Conservation (phyloP, 805 yeast genomes). For the Suhomyces canberraensis region DNA sequence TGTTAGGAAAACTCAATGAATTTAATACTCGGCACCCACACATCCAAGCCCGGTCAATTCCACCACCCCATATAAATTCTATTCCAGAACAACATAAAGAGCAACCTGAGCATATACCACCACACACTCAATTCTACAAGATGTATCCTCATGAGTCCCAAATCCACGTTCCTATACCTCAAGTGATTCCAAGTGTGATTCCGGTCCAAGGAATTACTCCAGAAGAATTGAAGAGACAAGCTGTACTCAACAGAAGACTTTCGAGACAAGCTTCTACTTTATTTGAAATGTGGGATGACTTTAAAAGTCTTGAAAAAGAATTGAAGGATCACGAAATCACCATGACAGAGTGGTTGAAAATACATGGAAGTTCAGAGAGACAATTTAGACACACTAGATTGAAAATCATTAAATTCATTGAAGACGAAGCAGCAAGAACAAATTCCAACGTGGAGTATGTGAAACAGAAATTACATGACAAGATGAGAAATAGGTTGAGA, state of each 20-base stretch:
- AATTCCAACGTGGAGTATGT: slow-evolving; percentile 17
- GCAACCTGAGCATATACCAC: not conserved
- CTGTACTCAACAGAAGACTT: slow-evolving; percentile 20
- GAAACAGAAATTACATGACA: slow-evolving; percentile 25
- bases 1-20: slow-evolving; percentile 13
- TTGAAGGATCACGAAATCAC: slow-evolving; percentile 22
- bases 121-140: not conserved
- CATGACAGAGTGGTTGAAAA: slow-evolving; percentile 28
- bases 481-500: slow-evolving; percentile 25
- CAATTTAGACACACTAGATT: slow-evolving; percentile 27
- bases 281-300: slow-evolving; percentile 35
- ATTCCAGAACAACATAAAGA: not conserved
- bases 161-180: not conserved
- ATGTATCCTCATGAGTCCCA: not conserved
- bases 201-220: not conserved
- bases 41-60: not conserved
- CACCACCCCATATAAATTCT: not conserved
- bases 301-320: slow-evolving; percentile 23
- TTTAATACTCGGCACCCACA: not conserved
- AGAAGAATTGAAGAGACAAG: slow-evolving; percentile 15
- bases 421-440: slow-evolving; percentile 24
- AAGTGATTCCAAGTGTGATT: not conserved
- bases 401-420: slow-evolving; percentile 27
- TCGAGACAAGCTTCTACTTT: slow-evolving; percentile 27
- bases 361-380: slow-evolving; percentile 27